Evolutionary conservation across 768 basidiomycete species (phyloP), one percentile per base, ranked within the genome.

Genomic region (Leccinum imitatum): DNA sequence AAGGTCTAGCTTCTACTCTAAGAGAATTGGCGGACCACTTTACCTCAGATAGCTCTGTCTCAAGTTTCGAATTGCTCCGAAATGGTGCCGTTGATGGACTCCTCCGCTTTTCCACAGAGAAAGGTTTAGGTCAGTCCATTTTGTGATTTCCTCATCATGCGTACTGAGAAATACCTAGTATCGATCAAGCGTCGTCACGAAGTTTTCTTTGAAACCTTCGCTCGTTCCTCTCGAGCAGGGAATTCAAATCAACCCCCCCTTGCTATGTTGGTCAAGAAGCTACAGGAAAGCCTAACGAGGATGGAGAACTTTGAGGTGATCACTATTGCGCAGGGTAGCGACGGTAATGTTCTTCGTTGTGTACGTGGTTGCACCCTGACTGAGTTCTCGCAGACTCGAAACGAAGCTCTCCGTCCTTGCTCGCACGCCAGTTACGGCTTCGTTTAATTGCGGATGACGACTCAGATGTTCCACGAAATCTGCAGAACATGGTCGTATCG

Each of bases 261-360:
- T 46, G 74, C 86, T 2, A 81, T 89, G 10, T 83, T 99, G 35
- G 93, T 98, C 56, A 98, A 96, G 81, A 95, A 96, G 65, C 75
- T 99, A 35, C 97, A 98, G 73, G 97, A 99, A 75, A 92, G 90
- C 71, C 75, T 99, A 23, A 97, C 97, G 11, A 80, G 94, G 65
- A 90, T 98, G 86, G 97, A 99, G 71, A 87, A 87, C 14, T 98
- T 97, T 63, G 95, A 98, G 41, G 97, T 99, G 8, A 85, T 91
- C 50, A 95, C 94, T 0, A 90, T 95, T 2, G 84, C 91, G 21
- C 90, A 87, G 73, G 87, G 84, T 46, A 84, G 80, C 62, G 94
- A 95, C 67, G 91, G 93, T 93, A 62, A 64, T 5, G 25, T 59
- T 63, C 17, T 21, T 35, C 56, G 10, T 57, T 53, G 48, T n/a